A percentile compares a stretch with the other conserved stretches of the same genome.
These are phyloP conservation scores for Aphanomyces cochlioides DNA, from an alignment of 352 stramenopile species.

Conservation along the genomic window DNA sequence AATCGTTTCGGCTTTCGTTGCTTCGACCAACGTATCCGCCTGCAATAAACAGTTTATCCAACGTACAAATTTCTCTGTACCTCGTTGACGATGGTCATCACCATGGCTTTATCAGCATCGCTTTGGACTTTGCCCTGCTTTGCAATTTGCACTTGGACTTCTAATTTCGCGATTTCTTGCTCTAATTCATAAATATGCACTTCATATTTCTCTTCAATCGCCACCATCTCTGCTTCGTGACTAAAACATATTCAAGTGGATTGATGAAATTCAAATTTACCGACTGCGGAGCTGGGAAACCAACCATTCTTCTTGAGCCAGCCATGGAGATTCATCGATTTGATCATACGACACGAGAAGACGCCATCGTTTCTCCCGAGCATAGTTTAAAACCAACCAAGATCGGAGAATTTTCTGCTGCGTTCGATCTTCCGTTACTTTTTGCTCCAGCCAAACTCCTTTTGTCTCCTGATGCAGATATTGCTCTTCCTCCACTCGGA, in stretches of 20 bases:
- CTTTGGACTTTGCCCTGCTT: constrained; percentile 1
- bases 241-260: background rate
- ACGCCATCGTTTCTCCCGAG: constrained; percentile 61
- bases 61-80: background rate
- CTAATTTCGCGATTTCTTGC: constrained; percentile 37
- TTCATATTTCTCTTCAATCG: constrained; percentile 52
- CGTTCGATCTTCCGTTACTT: background rate
- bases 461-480: constrained; percentile 36
- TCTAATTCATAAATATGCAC: constrained; percentile 44
- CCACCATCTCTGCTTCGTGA: constrained; percentile 39
- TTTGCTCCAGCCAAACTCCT: constrained; percentile 2
- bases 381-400: constrained; percentile 62
- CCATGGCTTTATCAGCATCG: constrained; percentile 5
- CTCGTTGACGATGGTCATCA: constrained; percentile 1
- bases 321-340: constrained; percentile 50
- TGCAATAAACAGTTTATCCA: background rate
- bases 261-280: constrained; percentile 31
- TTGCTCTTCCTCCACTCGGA: constrained; percentile 52
- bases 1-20: constrained; percentile 24
- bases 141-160: constrained; percentile 22
- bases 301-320: constrained; percentile 58
- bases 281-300: constrained; percentile 50
- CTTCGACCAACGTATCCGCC: constrained; percentile 21
- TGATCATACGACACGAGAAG: constrained; percentile 42
- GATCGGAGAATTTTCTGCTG: constrained; percentile 42